phyloP scores from a whole-genome alignment of 805 yeast species.

The Lachancea sp. region DNA sequence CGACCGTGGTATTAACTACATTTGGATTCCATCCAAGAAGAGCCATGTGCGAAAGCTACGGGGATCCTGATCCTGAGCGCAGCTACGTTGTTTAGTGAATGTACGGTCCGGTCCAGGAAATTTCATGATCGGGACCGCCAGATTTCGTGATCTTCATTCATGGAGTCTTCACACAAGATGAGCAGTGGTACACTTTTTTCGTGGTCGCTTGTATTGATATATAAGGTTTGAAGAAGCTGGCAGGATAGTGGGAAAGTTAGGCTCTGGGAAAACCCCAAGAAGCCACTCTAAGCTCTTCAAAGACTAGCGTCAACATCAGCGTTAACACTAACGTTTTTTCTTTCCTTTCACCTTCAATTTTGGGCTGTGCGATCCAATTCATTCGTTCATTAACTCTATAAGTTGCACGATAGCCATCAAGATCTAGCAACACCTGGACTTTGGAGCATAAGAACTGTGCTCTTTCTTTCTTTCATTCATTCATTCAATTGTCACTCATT shows the following conservation, averaged over 20 bases:
- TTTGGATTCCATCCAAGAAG: conserved; percentile 2
- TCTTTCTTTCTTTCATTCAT: too few species aligned
- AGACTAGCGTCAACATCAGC: neutral
- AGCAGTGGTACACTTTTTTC: conserved; percentile 2
- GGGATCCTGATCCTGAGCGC: neutral
- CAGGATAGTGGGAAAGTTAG: neutral
- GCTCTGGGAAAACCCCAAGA: neutral
- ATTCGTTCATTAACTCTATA: neutral
- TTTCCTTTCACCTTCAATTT: too few species aligned
- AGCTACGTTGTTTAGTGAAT: conserved; percentile 1
- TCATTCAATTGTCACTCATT: too few species aligned
- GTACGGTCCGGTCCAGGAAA: conserved; percentile 4
- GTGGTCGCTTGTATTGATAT: conserved; percentile 4
- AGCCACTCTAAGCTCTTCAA: conserved; percentile 5
- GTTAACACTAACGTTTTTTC: too few species aligned
- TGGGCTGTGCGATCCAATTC: neutral
- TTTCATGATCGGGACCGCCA: neutral
- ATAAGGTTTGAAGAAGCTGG: conserved; percentile 2
- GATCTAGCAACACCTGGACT: too few species aligned
- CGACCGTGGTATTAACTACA: conserved; percentile 7
- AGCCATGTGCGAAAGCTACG: neutral
- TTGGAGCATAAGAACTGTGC: too few species aligned
- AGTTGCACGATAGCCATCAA: neutral
- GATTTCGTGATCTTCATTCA: conserved; percentile 4
- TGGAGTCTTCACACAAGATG: neutral